Evolutionary conservation across 352 stramenopile genomes (phyloP), one percentile per base, ranked within the genome.

Genomic region (Phytopythium ostracodes): DNA sequence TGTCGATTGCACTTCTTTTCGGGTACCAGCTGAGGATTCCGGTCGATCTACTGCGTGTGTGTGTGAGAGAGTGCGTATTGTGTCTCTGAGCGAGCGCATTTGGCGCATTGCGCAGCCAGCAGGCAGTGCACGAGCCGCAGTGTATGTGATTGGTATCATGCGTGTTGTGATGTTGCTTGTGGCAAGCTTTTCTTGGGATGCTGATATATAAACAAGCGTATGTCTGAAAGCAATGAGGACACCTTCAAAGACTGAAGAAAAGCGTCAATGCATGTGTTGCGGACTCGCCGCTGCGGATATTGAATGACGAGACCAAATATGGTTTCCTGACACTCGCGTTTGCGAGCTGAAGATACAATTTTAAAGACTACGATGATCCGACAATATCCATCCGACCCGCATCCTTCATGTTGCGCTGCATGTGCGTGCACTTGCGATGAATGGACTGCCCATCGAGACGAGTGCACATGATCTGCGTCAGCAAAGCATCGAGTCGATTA

Each of bases 301-400:
- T 75, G 80, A 80, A 77, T 90, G 82, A 93, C 77, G 81, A 93
- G 76, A 44, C 68, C 66, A 65, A 65, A 69, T 71, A 70, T 81
- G 65, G 70, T 81, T 84, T 78, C 73, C 75, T 75, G 55, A 72
- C 75, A 60, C 65, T 75, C 67, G 69, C 76, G 80, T 79, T 64
- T 84, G 78, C 54, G 65, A 75, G 54, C 62, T 92, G 80, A 78
- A 77, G 83, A 92, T 81, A 73, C 70, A 69, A 70, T 33, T 79
- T 68, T 65, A 66, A 89, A 91, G 84, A 92, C 84, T 92, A 92
- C 84, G 84, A 92, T 92, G 84, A 92, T 90, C 84, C 83, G 84
- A 91, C 76, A 76, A 82, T 65, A 65, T 60, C 14, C 55, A 10
- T 15, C 6, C 33, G 29, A 33, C 7, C 7, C 3, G 33, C 33